Percentiles rank a stretch among this genome's conserved stretches.
phyloP scores from a whole-genome alignment of 2,329 filamentous ascomycete genomes.

The Cladophialophora carrionii region DNA sequence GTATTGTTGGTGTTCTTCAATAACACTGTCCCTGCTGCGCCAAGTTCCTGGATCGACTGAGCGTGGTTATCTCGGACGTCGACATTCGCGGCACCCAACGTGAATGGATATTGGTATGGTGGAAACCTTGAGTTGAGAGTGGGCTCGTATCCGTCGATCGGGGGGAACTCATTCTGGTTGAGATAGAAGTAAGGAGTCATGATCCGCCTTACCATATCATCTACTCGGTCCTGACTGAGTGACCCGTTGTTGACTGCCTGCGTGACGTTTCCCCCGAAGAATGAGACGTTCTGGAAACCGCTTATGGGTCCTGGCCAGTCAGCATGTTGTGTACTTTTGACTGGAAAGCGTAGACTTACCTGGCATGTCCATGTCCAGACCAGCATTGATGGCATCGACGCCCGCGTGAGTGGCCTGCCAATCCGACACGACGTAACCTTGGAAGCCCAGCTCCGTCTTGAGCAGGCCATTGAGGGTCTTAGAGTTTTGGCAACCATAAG shows the following conservation, averaged over 20 bases:
- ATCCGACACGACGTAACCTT: conserved; percentile 53
- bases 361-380: conserved; percentile 54
- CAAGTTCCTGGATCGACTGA: conserved; percentile 52
- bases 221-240: conserved; percentile 46
- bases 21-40: conserved; percentile 61
- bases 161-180: conserved; percentile 46
- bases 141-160: conserved; percentile 32
- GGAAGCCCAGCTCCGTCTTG: conserved; percentile 57
- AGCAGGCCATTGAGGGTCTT: conserved; percentile 52
- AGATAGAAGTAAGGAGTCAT: conserved; percentile 53
- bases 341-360: conserved; percentile 35
- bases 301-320: conserved; percentile 34
- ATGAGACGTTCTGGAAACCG: conserved; percentile 31
- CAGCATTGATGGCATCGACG: conserved; percentile 48
- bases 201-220: conserved; percentile 54
- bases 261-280: conserved; percentile 47
- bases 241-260: conserved; percentile 46
- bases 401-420: conserved; percentile 52
- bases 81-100: conserved; percentile 20
- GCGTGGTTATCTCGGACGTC: conserved; percentile 56
- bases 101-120: conserved; percentile 25
- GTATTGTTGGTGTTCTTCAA: conserved; percentile 56
- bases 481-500: conserved; percentile 55
- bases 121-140: conserved; percentile 24
- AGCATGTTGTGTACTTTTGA: not conserved